phyloP scores from a whole-genome alignment of 2,329 filamentous ascomycete genomes.

The Penicillium sp. region DNA sequence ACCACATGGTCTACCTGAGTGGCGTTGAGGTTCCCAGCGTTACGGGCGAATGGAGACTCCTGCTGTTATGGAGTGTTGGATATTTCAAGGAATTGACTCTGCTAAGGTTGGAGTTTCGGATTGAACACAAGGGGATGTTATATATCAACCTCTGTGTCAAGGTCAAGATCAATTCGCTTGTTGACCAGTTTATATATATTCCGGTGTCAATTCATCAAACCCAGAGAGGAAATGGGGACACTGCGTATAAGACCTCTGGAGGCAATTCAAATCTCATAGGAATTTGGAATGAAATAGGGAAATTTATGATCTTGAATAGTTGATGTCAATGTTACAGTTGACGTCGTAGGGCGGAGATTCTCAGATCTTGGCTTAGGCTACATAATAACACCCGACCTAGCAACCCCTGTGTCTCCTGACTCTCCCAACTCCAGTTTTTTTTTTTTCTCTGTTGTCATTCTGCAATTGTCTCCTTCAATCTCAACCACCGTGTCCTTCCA shows the following conservation, averaged over 20 bases:
- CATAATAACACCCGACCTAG: not conserved
- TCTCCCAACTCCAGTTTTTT: not conserved
- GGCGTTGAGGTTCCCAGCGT: not conserved
- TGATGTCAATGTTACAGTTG: not conserved
- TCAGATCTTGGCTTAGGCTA: slow-evolving; percentile 2
- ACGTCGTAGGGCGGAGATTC: not conserved
- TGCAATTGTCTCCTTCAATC: not conserved
- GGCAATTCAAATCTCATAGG: not conserved
- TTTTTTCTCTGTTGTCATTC: not conserved
- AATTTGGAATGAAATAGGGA: not conserved
- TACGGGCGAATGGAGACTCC: not conserved
- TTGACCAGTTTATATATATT: not conserved
- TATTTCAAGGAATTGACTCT: not conserved
- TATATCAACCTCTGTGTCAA: not conserved
- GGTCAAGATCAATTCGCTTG: not conserved
- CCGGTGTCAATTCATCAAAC: not conserved
- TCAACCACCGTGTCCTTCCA: not conserved
- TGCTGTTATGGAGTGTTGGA: not conserved
- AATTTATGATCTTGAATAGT: not conserved
- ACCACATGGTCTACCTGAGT: not conserved
- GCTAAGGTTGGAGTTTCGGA: not conserved
- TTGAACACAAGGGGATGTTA: not conserved
- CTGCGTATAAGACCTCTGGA: no score
- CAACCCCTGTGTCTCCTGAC: not conserved
- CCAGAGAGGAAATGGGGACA: not conserved